Conservation (phyloP, 768 basidiomycete genomes). For the Russula ochroleuca region DNA sequence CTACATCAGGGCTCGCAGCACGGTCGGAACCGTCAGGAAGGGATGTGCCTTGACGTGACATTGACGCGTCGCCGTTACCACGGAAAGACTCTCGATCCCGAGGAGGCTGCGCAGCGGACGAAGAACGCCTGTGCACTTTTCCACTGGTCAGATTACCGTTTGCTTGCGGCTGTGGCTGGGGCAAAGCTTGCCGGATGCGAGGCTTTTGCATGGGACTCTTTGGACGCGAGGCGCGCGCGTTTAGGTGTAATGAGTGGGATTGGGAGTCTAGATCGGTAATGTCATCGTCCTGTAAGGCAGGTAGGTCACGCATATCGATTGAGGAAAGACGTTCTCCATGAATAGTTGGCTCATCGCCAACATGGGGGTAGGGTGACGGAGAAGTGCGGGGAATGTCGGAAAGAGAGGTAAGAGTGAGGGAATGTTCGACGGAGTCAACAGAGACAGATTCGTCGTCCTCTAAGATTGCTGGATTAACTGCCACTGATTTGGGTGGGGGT, state of each 20-base stretch:
- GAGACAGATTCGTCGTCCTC: slow-evolving; percentile 33
- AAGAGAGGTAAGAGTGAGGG: slow-evolving; percentile 30
- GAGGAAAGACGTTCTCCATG: slow-evolving; percentile 33
- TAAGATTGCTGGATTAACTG: slow-evolving; percentile 32
- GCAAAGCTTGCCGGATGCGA: slow-evolving; percentile 5
- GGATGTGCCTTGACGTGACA: slow-evolving; percentile 3
- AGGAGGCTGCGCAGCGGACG: slow-evolving; percentile 3
- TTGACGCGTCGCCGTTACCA: neutral
- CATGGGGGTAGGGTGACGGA: slow-evolving; percentile 19
- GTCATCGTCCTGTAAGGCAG: slow-evolving; percentile 32
- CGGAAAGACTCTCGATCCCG: slow-evolving; percentile 5
- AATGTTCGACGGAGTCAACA: neutral
- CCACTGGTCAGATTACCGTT: neutral
- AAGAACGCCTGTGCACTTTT: slow-evolving; percentile 1
- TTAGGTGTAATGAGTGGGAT: slow-evolving; percentile 11
- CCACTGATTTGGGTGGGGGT: slow-evolving; percentile 24
- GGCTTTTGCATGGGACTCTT: slow-evolving; percentile 13
- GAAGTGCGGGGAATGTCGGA: slow-evolving; percentile 31
- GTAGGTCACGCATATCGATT: slow-evolving; percentile 34
- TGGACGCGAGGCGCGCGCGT: slow-evolving; percentile 18
- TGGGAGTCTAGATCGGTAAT: slow-evolving; percentile 15
- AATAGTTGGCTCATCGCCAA: slow-evolving; percentile 9
- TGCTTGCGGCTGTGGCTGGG: slow-evolving; percentile 9
- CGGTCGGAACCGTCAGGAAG: slow-evolving; percentile 10
- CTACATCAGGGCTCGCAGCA: slow-evolving; percentile 36